These are phyloP conservation scores for Blastomyces gilchristii DNA, from an alignment of 2,329 filamentous ascomycete genomes.

Conservation along the genomic window DNA sequence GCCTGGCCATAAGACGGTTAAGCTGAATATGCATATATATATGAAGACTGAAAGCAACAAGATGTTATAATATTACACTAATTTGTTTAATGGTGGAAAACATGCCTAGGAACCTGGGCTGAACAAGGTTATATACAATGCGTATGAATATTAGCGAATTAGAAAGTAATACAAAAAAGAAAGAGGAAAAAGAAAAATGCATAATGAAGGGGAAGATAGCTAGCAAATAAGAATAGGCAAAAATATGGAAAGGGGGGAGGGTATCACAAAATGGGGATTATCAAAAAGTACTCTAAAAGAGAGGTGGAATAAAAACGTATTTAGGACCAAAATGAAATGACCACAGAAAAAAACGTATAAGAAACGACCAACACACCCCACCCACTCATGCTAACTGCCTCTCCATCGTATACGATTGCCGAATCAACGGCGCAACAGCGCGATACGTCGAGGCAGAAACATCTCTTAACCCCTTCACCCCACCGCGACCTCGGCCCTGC, in stretches of 20 bases:
- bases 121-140: not conserved
- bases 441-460: conserved; percentile 20
- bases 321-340: not conserved
- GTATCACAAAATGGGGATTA: not conserved
- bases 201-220: not conserved
- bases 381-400: conserved; percentile 28
- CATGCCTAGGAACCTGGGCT: not conserved
- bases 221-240: not conserved
- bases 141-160: not conserved
- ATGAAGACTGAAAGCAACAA: too few species aligned
- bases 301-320: not conserved
- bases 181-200: not conserved
- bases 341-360: not conserved
- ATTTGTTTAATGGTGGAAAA: too few species aligned
- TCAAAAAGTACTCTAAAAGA: not conserved
- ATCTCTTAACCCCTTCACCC: conserved; percentile 15
- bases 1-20: too few species aligned
- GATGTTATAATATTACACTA: too few species aligned
- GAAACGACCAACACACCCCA: too few species aligned
- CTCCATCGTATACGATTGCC: conserved; percentile 28
- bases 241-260: not conserved
- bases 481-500: not conserved
- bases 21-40: too few species aligned
- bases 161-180: too few species aligned
- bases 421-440: conserved; percentile 22